Evolutionary conservation across 1,284 basidiomycete species (phyloP).

Genomic region (Cronartium quercuum): DNA sequence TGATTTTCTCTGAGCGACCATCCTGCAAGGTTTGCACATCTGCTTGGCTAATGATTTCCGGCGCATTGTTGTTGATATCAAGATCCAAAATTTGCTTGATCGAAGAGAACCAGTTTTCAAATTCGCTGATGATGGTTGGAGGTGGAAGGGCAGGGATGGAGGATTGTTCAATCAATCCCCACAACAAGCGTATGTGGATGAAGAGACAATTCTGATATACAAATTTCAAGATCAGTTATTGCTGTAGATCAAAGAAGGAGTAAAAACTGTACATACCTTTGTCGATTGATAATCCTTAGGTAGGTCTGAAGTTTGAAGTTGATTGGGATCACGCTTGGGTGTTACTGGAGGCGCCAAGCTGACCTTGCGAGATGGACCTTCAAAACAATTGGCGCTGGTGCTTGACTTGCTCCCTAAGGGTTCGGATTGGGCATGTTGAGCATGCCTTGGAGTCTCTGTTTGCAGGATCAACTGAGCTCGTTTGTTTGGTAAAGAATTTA

Average conservation of each 20-base stretch:
- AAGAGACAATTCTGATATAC: slow-evolving; percentile 4
- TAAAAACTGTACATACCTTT: neutral
- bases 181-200: slow-evolving; percentile 22
- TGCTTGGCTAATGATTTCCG: neutral
- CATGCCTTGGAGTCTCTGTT: too few relatives aligned
- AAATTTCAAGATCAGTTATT: neutral
- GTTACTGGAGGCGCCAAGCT: neutral
- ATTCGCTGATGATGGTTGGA: neutral
- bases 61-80: neutral
- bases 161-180: slow-evolving; percentile 8
- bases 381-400: too few relatives aligned
- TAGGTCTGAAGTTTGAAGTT: neutral
- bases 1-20: neutral
- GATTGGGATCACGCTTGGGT: neutral
- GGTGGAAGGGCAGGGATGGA: neutral
- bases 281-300: neutral
- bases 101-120: neutral
- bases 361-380: too few relatives aligned
- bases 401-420: too few relatives aligned
- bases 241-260: neutral
- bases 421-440: too few relatives aligned
- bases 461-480: too few relatives aligned
- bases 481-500: too few relatives aligned
- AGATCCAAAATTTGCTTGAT: neutral
- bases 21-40: neutral